Percentiles rank a stretch among this genome's conserved stretches.
Evolutionary conservation across 768 basidiomycete species (phyloP).

Genomic region (Chlorophyllum brunneum): DNA sequence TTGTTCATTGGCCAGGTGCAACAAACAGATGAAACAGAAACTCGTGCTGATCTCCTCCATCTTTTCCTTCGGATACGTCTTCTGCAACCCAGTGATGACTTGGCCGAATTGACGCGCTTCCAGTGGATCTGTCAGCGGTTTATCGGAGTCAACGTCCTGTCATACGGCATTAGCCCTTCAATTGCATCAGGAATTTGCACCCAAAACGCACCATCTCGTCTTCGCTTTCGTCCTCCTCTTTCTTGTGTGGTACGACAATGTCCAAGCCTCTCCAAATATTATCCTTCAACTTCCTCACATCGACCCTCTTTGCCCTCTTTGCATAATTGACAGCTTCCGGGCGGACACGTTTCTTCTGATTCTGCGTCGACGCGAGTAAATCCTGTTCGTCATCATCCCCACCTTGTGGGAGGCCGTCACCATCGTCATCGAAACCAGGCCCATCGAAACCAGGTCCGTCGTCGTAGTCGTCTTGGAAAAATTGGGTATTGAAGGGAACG

Average conservation of each 20-base stretch:
- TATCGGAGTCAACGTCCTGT: slow-evolving; percentile 22
- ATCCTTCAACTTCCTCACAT: slow-evolving; percentile 94
- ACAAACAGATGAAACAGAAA: slow-evolving; percentile 97
- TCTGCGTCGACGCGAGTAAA: slow-evolving; percentile 77
- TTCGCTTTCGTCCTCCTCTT: slow-evolving; percentile 38
- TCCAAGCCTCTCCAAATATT: slow-evolving; percentile 95
- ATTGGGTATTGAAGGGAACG: slow-evolving; percentile 90
- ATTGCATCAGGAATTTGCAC: slow-evolving; percentile 16
- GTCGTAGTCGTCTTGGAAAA: slow-evolving; percentile 92
- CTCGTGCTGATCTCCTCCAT: slow-evolving; percentile 98
- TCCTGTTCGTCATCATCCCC: slow-evolving; percentile 70
- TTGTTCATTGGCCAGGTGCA: slow-evolving; percentile 96
- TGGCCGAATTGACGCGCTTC: slow-evolving; percentile 71
- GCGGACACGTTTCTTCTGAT: slow-evolving; percentile 69
- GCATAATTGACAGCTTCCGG: slow-evolving; percentile 93
- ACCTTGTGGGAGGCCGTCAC: slow-evolving; percentile 31
- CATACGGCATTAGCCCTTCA: slow-evolving; percentile 36
- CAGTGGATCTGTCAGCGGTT: slow-evolving; percentile 50
- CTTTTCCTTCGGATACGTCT: slow-evolving; percentile 86
- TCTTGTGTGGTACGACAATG: slow-evolving; percentile 53
- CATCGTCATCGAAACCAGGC: slow-evolving; percentile 42
- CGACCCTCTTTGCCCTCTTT: slow-evolving; percentile 93
- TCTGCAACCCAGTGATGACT: slow-evolving; percentile 79
- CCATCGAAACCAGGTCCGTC: slow-evolving; percentile 74
- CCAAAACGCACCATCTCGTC: slow-evolving; percentile 65